A percentile compares a stretch with the other conserved stretches of the same genome.
These are phyloP conservation scores for Suillus spraguei DNA, from an alignment of 768 basidiomycete species.

Conservation along the genomic window DNA sequence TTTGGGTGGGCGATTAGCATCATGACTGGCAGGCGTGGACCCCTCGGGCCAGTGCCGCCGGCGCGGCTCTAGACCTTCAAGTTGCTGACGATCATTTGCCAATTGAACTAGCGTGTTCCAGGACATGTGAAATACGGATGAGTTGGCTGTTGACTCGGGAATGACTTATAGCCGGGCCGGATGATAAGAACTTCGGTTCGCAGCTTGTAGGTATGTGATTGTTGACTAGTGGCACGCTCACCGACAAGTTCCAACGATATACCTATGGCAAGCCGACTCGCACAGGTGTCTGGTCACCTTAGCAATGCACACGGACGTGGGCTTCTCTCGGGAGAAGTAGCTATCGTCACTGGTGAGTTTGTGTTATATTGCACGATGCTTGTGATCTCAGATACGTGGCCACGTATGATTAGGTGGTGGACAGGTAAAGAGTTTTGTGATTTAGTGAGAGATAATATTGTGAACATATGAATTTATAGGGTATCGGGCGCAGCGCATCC, in stretches of 20 bases:
- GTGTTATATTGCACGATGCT: neutral
- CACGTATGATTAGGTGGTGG: constrained; percentile 57
- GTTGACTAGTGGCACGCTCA: neutral
- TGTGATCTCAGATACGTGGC: constrained; percentile 11
- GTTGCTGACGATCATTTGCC: too few relatives aligned
- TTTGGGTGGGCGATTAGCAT: neutral
- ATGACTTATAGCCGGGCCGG: neutral
- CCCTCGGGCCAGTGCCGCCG: too few relatives aligned
- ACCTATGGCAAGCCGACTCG: constrained; percentile 57
- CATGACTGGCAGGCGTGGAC: too few relatives aligned
- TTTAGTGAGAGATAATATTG: neutral
- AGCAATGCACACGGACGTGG: constrained; percentile 54
- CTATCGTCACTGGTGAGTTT: constrained; percentile 78
- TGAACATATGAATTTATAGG: constrained; percentile 41
- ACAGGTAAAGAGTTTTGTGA: constrained; percentile 48
- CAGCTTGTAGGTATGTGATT: neutral
- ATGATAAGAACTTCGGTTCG: constrained; percentile 2
- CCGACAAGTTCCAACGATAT: neutral
- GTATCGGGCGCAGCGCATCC: constrained; percentile 77
- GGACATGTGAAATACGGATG: too few relatives aligned
- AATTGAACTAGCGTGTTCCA: too few relatives aligned
- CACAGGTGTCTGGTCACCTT: constrained; percentile 73
- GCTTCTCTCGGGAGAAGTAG: constrained; percentile 74
- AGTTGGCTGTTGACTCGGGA: neutral
- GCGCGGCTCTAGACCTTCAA: too few relatives aligned